These are phyloP conservation scores for Candida tetrigidarum DNA, from an alignment of 1,139 yeast species.

Conservation along the genomic window DNA sequence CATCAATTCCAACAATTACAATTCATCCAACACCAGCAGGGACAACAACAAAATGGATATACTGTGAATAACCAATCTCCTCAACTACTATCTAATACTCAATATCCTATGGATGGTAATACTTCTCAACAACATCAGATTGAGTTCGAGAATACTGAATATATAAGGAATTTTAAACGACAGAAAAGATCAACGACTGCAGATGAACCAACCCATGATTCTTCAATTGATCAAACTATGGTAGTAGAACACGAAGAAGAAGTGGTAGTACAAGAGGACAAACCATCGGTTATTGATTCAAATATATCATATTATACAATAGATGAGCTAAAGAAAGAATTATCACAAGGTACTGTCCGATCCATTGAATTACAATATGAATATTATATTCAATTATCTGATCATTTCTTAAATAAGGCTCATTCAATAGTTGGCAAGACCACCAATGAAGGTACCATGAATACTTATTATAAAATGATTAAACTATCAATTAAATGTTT, in stretches of 20 bases:
- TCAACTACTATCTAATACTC: too few species aligned
- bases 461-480: slow-evolving; percentile 38
- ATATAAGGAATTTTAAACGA: background rate
- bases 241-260: background rate
- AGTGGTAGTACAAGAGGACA: background rate
- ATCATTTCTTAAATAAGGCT: slow-evolving; percentile 29
- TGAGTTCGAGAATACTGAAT: slow-evolving; percentile 1
- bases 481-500: slow-evolving; percentile 43
- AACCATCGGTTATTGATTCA: too few species aligned
- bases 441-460: slow-evolving; percentile 15
- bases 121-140: slow-evolving; percentile 1
- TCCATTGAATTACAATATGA: slow-evolving; percentile 16
- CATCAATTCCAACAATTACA: background rate
- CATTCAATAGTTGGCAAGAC: slow-evolving; percentile 21
- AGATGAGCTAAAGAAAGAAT: slow-evolving; percentile 3
- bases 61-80: too few species aligned
- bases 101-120: too few species aligned
- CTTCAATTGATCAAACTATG: background rate
- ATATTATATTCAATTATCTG: slow-evolving; percentile 24
- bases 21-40: background rate
- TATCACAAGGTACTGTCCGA: background rate
- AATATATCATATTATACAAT: slow-evolving; percentile 1
- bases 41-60: too few species aligned
- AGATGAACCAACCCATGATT: too few species aligned
- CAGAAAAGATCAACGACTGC: background rate